phyloP scores from a whole-genome alignment of 306 rosid genomes.

The Ceratonia siliqua region DNA sequence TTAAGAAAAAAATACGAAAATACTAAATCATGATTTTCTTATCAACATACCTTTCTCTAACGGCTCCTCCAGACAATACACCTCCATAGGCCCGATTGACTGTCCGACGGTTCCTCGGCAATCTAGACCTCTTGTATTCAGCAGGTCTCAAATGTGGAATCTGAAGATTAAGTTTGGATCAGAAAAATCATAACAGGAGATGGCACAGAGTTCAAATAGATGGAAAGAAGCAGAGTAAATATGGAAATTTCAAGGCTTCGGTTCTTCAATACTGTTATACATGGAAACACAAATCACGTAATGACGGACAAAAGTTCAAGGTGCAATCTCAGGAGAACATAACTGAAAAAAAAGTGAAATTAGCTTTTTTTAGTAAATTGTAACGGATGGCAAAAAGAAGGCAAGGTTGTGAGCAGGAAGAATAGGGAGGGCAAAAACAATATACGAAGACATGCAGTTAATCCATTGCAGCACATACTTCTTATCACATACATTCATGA shows the following conservation, averaged over 20 bases:
- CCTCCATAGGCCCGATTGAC: conserved; percentile 87
- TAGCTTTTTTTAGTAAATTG: not conserved
- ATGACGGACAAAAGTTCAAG: not conserved
- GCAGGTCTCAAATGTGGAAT: conserved; percentile 91
- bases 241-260: not conserved
- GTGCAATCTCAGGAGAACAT: not conserved
- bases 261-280: not conserved
- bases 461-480: not conserved
- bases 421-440: not conserved
- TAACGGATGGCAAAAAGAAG: not conserved
- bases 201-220: not conserved
- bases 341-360: no score
- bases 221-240: not conserved
- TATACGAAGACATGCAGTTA: not conserved
- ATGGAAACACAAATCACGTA: not conserved
- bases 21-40: not conserved
- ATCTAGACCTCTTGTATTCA: conserved; percentile 80
- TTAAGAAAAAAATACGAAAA: not conserved
- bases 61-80: conserved; percentile 82
- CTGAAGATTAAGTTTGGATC: conserved; percentile 37
- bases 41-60: conserved; percentile 66
- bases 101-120: conserved; percentile 77
- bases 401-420: not conserved
- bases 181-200: not conserved
- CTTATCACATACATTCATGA: not conserved